Evolutionary conservation across 306 rosid genomes (phyloP), one percentile per base, ranked within the genome.

Genomic region (Dalbergia oliveri): DNA sequence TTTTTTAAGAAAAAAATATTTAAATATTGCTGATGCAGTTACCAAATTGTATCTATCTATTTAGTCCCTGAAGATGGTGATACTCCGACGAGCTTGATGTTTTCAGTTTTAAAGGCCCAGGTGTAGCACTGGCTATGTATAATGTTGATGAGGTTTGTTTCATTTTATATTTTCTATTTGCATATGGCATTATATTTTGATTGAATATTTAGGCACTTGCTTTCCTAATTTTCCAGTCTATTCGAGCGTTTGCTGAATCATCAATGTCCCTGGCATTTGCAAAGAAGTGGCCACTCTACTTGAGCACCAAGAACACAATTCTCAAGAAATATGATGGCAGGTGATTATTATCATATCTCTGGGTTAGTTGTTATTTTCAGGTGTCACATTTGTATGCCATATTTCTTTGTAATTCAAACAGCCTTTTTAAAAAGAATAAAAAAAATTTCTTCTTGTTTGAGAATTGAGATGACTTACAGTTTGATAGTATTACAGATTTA

Each of bases 251-350:
- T 87, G 99, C 99, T 37, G 97, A 93, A 86, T 89, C 99, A 3
- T 93, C 98, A 63, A 93, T 96, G 98, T 76, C 91, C 16, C 45
- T 86, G 63, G 99, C 99, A 57, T 89, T 89, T 86, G 75, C 84
- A 73, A 93, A 96, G 91, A 96, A 90, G 81, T 96, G 91, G 97
- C 99, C 99, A 37, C 92, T 96, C 37, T 96, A 95, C 86, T 85
- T 93, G 85, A 95, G 98, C 88, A 93, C 98, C 84, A 95, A 93
- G 80, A 95, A 95, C 83, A 95, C 99, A 37, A 95, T 93, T 85
- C 96, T 95, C 70, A 95, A 93, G 88, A 89, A 88, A 89, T 93
- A 95, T 68, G 99, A 95, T 82, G 99, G 99, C 88, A 95, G 99
- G 99, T 95, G 84, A 81, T 73, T 63, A 21, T 82, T 79, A 9